A percentile compares a stretch with the other conserved stretches of the same genome.
Evolutionary conservation across 2,329 filamentous ascomycete species (phyloP).

Genomic region (Cladosporium sp.): DNA sequence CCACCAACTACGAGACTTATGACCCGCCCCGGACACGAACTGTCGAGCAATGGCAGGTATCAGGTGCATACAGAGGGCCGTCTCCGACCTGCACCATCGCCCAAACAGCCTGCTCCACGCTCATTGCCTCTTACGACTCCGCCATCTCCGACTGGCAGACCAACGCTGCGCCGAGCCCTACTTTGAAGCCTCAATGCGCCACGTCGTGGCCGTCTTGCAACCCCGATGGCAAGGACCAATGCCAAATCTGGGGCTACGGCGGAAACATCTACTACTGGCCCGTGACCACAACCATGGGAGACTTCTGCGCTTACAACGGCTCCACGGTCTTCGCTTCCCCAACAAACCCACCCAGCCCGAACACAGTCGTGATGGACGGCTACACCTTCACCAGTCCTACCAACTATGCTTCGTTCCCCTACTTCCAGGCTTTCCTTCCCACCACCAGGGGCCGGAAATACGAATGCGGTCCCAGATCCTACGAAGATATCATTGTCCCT

Average conservation of each 20-base stretch:
- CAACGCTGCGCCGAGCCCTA: slow-evolving; percentile 3
- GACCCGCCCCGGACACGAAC: too few species aligned
- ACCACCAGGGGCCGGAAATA: not conserved
- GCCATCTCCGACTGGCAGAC: not conserved
- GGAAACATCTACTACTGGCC: slow-evolving; percentile 17
- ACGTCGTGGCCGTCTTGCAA: too few species aligned
- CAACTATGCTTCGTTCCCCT: not conserved
- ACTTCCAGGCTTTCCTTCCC: not conserved
- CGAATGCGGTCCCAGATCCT: not conserved
- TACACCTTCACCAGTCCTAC: slow-evolving; percentile 17
- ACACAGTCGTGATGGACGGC: slow-evolving; percentile 16
- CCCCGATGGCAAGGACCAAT: not conserved
- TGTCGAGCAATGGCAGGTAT: too few species aligned
- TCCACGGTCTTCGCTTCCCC: slow-evolving; percentile 10
- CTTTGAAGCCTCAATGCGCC: not conserved
- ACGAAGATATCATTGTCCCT: not conserved
- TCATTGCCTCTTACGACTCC: not conserved
- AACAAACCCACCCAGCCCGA: slow-evolving; percentile 6
- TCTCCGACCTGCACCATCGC: slow-evolving; percentile 15
- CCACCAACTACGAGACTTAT: too few species aligned
- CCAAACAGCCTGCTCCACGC: not conserved
- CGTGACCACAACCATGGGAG: slow-evolving; percentile 3
- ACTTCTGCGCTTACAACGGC: slow-evolving; percentile 18
- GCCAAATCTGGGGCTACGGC: not conserved
- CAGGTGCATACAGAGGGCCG: too few species aligned